These are phyloP conservation scores for Skeletonema marinoi DNA, from an alignment of 108 stramenopile genomes.

Conservation along the genomic window DNA sequence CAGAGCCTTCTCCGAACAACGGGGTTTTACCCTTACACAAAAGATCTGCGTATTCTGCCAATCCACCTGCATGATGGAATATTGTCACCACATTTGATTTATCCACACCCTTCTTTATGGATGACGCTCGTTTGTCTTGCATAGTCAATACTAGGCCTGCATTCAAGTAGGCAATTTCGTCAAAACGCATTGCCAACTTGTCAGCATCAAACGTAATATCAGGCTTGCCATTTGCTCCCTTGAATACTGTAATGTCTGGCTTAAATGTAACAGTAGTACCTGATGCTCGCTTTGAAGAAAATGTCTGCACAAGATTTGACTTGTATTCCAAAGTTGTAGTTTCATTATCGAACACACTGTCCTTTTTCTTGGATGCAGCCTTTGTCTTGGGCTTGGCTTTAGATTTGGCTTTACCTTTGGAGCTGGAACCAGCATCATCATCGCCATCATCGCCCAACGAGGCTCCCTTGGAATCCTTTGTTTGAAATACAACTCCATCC, in stretches of 20 bases:
- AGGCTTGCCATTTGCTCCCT: conserved; percentile 81
- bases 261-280: conserved; percentile 86
- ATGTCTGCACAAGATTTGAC: conserved; percentile 29
- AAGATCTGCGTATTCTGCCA: conserved; percentile 84
- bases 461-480: background rate
- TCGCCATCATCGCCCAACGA: conserved; percentile 40
- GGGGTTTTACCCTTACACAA: conserved; percentile 83
- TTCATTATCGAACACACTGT: conserved; percentile 11
- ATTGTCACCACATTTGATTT: conserved; percentile 54
- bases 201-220: conserved; percentile 80
- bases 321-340: conserved; percentile 37
- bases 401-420: conserved; percentile 31
- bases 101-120: conserved; percentile 31
- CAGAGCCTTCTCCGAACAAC: conserved; percentile 54
- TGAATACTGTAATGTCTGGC: conserved; percentile 92
- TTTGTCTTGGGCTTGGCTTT: conserved; percentile 15
- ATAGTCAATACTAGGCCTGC: conserved; percentile 87
- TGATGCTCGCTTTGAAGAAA: conserved; percentile 51
- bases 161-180: conserved; percentile 90
- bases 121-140: conserved; percentile 66
- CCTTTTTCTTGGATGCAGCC: background rate
- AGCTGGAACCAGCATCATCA: conserved; percentile 16
- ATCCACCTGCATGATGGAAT: conserved; percentile 89
- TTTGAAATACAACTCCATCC: conserved; percentile 32
- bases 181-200: conserved; percentile 76